Percentiles rank a stretch among this genome's conserved stretches.
These are phyloP conservation scores for Discostella stelligeroides DNA, from an alignment of 108 stramenopile genomes.

Conservation along the genomic window DNA sequence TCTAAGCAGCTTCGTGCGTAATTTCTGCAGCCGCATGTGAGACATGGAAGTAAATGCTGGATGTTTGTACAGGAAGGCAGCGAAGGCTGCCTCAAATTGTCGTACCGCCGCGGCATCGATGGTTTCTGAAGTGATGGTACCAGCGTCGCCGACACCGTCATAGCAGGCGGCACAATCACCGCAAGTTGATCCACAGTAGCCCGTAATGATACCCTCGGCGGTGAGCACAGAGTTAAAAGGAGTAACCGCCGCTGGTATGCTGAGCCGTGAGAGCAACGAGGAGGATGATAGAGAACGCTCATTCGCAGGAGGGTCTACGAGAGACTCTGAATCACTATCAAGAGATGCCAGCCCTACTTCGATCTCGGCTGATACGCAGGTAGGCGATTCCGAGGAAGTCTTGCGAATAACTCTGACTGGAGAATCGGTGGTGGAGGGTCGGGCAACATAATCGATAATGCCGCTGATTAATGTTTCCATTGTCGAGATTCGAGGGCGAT, in stretches of 20 bases:
- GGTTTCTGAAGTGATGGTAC: conserved; percentile 3
- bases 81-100: conserved; percentile 45
- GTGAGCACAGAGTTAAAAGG: conserved; percentile 23
- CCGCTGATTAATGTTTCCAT: conserved; percentile 38
- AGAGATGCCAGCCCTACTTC: background rate
- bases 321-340: conserved; percentile 7
- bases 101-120: conserved; percentile 21
- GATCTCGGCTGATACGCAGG: background rate
- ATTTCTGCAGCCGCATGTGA: conserved; percentile 27
- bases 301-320: background rate
- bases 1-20: conserved; percentile 29
- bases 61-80: conserved; percentile 45
- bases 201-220: conserved; percentile 33
- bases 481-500: too few species aligned
- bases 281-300: background rate
- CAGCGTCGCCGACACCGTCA: conserved; percentile 1
- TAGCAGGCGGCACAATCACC: conserved; percentile 2
- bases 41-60: conserved; percentile 47
- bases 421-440: conserved; percentile 38
- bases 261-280: conserved; percentile 2
- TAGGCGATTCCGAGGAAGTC: conserved; percentile 2
- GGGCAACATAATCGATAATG: conserved; percentile 49
- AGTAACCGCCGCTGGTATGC: conserved; percentile 3
- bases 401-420: conserved; percentile 41
- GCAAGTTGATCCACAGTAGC: background rate